These are phyloP conservation scores for Thinopyrum elongatum DNA, from an alignment of 176 grass and related monocot species.

Conservation along the genomic window DNA sequence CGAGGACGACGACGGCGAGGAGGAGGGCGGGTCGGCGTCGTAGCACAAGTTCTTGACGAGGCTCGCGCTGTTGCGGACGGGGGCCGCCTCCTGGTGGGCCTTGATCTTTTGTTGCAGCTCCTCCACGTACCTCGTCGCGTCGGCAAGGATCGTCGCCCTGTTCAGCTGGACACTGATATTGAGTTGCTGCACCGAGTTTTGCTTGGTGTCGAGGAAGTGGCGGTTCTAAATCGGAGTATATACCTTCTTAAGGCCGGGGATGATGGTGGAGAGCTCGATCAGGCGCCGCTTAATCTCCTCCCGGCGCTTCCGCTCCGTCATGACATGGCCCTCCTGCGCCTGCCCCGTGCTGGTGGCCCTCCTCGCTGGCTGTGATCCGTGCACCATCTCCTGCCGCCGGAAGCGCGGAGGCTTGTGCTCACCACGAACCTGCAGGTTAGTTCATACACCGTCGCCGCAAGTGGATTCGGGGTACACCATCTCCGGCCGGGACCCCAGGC, in stretches of 20 bases:
- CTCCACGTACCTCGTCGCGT: slow-evolving; percentile 53
- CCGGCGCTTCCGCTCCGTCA: slow-evolving; percentile 65
- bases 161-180: slow-evolving; percentile 39
- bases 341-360: slow-evolving; percentile 24
- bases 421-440: too few relatives aligned
- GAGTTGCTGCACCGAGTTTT: not conserved
- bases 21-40: not conserved
- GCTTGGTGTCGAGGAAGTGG: not conserved
- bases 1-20: not conserved
- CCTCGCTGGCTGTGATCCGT: not conserved
- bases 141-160: slow-evolving; percentile 67
- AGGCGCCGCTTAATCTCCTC: slow-evolving; percentile 76
- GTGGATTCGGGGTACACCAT: too few relatives aligned
- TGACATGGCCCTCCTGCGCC: slow-evolving; percentile 49
- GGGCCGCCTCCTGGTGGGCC: slow-evolving; percentile 17
- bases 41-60: slow-evolving; percentile 31
- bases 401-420: too few relatives aligned
- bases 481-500: too few relatives aligned
- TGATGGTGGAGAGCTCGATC: slow-evolving; percentile 64
- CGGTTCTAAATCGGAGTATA: not conserved
- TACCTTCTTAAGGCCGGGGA: slow-evolving; percentile 78
- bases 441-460: too few relatives aligned
- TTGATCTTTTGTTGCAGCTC: slow-evolving; percentile 60
- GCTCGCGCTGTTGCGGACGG: slow-evolving; percentile 15
- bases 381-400: not conserved